Evolutionary conservation across 2,329 filamentous ascomycete genomes (phyloP).

Genomic region (Venturia effusa): DNA sequence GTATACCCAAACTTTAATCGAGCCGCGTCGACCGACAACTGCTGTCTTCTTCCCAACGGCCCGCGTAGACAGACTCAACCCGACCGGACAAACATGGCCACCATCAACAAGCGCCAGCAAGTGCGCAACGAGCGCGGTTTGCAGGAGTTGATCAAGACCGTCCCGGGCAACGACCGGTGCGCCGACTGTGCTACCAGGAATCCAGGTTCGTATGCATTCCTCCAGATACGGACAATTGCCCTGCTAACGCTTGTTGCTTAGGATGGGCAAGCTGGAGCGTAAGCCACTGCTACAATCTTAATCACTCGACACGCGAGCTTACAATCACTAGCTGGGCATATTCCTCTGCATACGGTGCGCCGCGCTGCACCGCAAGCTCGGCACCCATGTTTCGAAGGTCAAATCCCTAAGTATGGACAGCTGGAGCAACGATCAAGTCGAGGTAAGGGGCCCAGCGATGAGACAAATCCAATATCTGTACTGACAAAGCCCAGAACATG

Average conservation of each 20-base stretch:
- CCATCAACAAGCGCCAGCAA: conserved; percentile 91
- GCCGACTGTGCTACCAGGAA: conserved; percentile 88
- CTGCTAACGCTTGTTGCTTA: conserved; percentile 26
- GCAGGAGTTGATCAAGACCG: conserved; percentile 74
- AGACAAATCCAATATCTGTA: conserved; percentile 14
- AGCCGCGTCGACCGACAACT: not conserved
- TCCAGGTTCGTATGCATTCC: conserved; percentile 54
- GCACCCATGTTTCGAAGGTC: conserved; percentile 96
- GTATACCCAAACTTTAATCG: not conserved
- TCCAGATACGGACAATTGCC: conserved; percentile 6
- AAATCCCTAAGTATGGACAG: conserved; percentile 98
- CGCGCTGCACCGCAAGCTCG: conserved; percentile 86
- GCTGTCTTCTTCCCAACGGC: not conserved
- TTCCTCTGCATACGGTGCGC: conserved; percentile 98
- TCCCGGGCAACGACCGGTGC: conserved; percentile 85
- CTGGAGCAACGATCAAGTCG: conserved; percentile 92
- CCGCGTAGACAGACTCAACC: not conserved
- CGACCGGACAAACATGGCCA: conserved; percentile 24
- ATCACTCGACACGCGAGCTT: not conserved
- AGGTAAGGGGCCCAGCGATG: conserved; percentile 48
- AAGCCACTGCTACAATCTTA: conserved; percentile 30
- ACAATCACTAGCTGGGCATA: conserved; percentile 61
- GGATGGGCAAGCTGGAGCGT: conserved; percentile 97
- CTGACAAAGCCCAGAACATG: conserved; percentile 59
- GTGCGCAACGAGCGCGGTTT: conserved; percentile 89